Percentiles rank a stretch among this genome's conserved stretches.
Evolutionary conservation across 2,329 filamentous ascomycete genomes (phyloP).

Genomic region (Trichoderma semiorbis): DNA sequence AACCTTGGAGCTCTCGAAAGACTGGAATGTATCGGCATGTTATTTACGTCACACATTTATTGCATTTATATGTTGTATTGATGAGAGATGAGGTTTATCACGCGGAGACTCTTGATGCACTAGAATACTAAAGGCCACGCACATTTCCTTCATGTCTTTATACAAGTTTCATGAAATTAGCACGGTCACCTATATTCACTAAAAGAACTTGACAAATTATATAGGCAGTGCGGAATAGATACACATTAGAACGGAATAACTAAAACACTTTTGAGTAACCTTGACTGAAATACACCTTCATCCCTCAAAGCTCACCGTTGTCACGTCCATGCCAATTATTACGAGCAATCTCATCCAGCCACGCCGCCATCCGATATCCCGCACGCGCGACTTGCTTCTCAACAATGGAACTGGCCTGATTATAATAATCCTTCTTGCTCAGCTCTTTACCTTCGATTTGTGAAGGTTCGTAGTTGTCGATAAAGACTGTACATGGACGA

Average conservation of each 20-base stretch:
- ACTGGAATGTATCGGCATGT: background rate
- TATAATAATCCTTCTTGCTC: background rate
- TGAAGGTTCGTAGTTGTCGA: background rate
- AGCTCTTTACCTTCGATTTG: background rate
- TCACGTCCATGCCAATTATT: background rate
- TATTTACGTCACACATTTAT: background rate
- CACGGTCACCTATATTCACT: no score
- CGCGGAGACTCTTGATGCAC: no score
- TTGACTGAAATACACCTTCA: background rate
- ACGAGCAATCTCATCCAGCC: background rate
- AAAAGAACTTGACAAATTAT: no score
- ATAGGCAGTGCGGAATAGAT: background rate
- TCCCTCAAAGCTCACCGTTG: background rate
- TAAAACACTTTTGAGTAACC: background rate
- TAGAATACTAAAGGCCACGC: no score
- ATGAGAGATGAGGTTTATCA: no score
- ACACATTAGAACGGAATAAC: background rate
- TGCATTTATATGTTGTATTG: no score
- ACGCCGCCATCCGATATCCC: background rate
- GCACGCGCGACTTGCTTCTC: background rate
- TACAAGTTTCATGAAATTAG: no score
- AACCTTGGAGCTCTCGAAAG: background rate
- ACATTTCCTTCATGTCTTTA: no score
- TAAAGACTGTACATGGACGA: background rate
- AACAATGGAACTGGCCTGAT: background rate